Base-by-base conservation (phyloP, 2,329 filamentous ascomycete genomes). In the Orbilia quercus region DNA sequence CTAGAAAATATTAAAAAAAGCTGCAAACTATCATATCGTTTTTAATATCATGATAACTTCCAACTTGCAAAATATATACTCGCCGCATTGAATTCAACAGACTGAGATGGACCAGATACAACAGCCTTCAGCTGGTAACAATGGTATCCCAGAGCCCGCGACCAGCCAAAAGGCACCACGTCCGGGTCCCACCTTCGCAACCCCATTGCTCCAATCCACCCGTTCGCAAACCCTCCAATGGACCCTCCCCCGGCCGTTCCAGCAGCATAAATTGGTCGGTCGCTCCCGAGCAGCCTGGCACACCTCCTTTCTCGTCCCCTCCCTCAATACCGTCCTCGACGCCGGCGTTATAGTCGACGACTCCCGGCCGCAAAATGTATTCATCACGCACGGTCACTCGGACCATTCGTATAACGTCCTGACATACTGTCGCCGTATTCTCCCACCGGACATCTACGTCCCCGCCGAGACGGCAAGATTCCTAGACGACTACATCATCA, bases 271-370 rank as follows among this genome's bases (percentile, higher is more conserved):
- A 2, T 79, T 85, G 7, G 83, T 82, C 0, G 83, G 83, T 59
- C 80, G 81, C 23, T 84, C 83, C 6, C 82, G 83, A 12, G 83
- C 83, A 5, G 83, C 83, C 12, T 84, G 83, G 83, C 83, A 84
- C 77, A 85, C 83, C 1, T 84, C 83, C 3, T 85, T 85, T 69
- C 78, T 85, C 48, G 81, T 85, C 55, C 83, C 83, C 0, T 82
- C 84, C 73, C 82, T 85, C 55, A 83, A 84, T 66, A 79, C 84
- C 23, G 81, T 84, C 2, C 82, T 85, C 34, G 83, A 85, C 76
- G 82, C 83, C 1, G 83, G 83, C 1, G 79, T 84, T 40, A 78
- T 79, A 60, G 81, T 84, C 76, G 84, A 84, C 78, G 81, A 81
- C 28, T 75, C 79, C 1, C 80, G 83, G 0, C 83, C 83, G 0